Evolutionary conservation across 1,284 basidiomycete species (phyloP), one percentile per base, ranked within the genome.

Genomic region (Ceratobasidium papillatum): DNA sequence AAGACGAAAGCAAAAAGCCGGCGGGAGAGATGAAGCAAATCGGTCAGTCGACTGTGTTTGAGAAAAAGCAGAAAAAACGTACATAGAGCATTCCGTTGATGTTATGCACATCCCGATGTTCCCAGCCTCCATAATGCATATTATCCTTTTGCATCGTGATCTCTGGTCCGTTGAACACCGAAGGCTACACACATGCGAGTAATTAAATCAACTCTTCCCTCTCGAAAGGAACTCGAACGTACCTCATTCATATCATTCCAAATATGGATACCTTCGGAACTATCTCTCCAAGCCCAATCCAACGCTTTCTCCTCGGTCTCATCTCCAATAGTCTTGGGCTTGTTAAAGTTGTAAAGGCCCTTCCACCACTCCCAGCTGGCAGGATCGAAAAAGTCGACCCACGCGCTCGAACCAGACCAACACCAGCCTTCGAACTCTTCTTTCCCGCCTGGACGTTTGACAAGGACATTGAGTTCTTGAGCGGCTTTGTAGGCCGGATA

Each of bases 191-290:
- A n/a, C n/a, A n/a, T n/a, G 19, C 22, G 41, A 30, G 12, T 19
- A 34, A 41, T 32, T 58, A 4, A 3, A 49, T 17, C 36, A 43
- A 72, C 9, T 41, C 36, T 54, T 43, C 14, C 32, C 12, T 0
- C 8, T 22, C 0, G 1, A 34, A 36, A 32, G n/a, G 27, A 62
- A 68, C 63, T 19, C 32, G 65, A 2, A 80, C 83, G n/a, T 63
- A 92, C 93, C 88, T 99, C 97, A 81, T 98, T 99, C 97, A 99
- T 99, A 82, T 99, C 97, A 82, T 98, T 99, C 96, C 96, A 98
- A 76, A 99, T 94, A 80, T 91, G 92, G 11, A 98, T 88, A 79
- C 91, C 89, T 61, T 90, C 88, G 0, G 94, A 94, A 77, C 92
- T 94, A 76, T 92, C 84, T 0, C 85, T 87, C 93, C 92, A 94